A percentile compares a stretch with the other conserved stretches of the same genome.
Evolutionary conservation across 139 green algal genomes (phyloP).

Genomic region (Volvox africanus): DNA sequence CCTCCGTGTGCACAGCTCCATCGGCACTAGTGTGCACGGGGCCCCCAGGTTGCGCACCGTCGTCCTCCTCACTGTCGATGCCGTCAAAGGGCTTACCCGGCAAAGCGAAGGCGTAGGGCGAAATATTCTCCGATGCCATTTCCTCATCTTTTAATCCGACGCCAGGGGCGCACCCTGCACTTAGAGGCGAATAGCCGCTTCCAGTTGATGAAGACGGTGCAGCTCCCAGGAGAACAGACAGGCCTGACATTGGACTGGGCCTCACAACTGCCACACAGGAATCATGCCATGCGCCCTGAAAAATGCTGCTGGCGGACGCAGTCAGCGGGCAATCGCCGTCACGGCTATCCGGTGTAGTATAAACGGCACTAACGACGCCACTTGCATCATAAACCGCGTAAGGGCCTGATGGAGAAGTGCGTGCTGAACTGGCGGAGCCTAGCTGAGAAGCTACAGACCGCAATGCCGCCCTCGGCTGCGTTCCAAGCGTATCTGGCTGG

Average conservation of each 20-base stretch:
- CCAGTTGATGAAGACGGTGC: neutral
- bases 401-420: neutral
- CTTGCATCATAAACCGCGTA: slow-evolving; percentile 18
- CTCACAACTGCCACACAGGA: neutral
- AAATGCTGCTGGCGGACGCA: slow-evolving; percentile 15
- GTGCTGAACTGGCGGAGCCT: neutral
- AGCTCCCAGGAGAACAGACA: neutral
- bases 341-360: neutral
- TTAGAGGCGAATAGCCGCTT: neutral
- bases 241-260: neutral
- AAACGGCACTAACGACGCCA: neutral
- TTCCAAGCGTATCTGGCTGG: neutral
- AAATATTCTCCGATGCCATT: neutral
- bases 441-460: neutral
- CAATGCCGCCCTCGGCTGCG: neutral
- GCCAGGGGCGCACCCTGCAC: neutral
- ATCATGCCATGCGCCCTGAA: neutral
- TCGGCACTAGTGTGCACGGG: neutral
- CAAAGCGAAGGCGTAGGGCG: slow-evolving; percentile 3
- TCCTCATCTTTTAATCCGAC: neutral
- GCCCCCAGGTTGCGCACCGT: neutral
- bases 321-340: neutral
- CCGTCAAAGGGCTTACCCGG: slow-evolving; percentile 6
- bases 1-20: no score
- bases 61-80: slow-evolving; percentile 41